These are phyloP conservation scores for Delphinella strobiligena DNA, from an alignment of 2,329 filamentous ascomycete genomes.

Conservation along the genomic window DNA sequence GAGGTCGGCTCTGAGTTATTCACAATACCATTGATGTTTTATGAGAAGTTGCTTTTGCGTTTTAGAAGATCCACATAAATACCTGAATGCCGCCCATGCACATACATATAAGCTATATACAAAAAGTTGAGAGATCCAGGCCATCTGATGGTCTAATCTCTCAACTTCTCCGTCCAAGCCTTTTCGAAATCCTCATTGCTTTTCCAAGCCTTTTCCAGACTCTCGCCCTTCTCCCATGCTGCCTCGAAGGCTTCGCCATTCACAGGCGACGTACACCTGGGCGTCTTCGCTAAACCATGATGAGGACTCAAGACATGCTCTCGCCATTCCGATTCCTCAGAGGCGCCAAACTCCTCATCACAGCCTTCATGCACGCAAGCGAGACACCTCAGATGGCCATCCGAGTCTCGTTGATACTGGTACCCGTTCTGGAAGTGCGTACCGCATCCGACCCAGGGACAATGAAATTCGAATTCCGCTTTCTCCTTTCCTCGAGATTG, in stretches of 20 bases:
- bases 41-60: too few species aligned
- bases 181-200: too few species aligned
- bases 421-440: background rate
- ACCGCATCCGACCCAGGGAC: conserved; percentile 7
- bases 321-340: conserved; percentile 14
- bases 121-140: too few species aligned
- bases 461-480: conserved; percentile 1
- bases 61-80: too few species aligned
- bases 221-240: background rate
- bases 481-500: background rate
- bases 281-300: conserved; percentile 13
- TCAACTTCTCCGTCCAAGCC: too few species aligned
- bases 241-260: background rate
- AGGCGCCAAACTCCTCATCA: conserved; percentile 11
- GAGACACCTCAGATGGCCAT: background rate
- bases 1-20: too few species aligned
- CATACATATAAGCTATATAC: too few species aligned
- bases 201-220: background rate
- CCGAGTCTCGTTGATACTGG: background rate
- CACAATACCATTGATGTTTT: too few species aligned
- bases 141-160: too few species aligned
- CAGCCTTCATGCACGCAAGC: conserved; percentile 16
- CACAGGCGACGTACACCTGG: background rate
- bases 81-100: too few species aligned
- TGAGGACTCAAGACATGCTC: conserved; percentile 15